Percentiles rank a stretch among this genome's conserved stretches.
Evolutionary conservation across 768 basidiomycete species (phyloP).

Genomic region (Vararia minispora): DNA sequence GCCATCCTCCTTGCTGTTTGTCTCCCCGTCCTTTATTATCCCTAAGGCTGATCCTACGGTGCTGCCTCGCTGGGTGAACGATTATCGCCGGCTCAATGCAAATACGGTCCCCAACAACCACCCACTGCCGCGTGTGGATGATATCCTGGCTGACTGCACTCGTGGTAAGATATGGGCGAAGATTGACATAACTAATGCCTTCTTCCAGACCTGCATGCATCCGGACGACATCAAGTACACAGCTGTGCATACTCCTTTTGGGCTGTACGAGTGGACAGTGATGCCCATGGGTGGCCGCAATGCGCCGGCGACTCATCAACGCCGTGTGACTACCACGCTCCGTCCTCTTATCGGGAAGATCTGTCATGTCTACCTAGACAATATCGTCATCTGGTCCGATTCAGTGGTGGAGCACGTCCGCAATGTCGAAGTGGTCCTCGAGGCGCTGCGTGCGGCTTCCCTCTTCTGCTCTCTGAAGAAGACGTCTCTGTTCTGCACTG

Average conservation of each 20-base stretch:
- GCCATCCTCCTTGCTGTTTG: slow-evolving; percentile 18
- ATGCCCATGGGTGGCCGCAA: slow-evolving; percentile 31
- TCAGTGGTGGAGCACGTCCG: slow-evolving; percentile 13
- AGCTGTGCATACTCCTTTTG: slow-evolving; percentile 27
- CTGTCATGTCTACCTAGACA: too few relatives aligned
- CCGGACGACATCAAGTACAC: slow-evolving; percentile 22
- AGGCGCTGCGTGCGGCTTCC: slow-evolving; percentile 8
- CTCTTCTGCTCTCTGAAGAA: slow-evolving; percentile 14
- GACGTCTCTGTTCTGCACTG: slow-evolving; percentile 8
- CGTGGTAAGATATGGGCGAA: slow-evolving; percentile 26
- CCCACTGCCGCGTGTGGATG: slow-evolving; percentile 20
- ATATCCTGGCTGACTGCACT: slow-evolving; percentile 25
- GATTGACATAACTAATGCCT: slow-evolving; percentile 31
- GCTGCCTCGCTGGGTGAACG: slow-evolving; percentile 25
- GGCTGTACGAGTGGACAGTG: slow-evolving; percentile 30
- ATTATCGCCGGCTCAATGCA: slow-evolving; percentile 22
- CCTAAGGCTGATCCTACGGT: slow-evolving; percentile 22
- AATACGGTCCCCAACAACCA: slow-evolving; percentile 21
- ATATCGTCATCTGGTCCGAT: too few relatives aligned
- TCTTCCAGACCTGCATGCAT: slow-evolving; percentile 27
- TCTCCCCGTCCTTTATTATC: slow-evolving; percentile 29
- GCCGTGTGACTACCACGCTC: neutral
- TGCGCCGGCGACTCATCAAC: slow-evolving; percentile 18
- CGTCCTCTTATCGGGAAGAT: too few relatives aligned
- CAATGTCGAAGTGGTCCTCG: slow-evolving; percentile 11